Conservation (phyloP, 1,139 yeast species). For the Geotrichum aggregatum region DNA sequence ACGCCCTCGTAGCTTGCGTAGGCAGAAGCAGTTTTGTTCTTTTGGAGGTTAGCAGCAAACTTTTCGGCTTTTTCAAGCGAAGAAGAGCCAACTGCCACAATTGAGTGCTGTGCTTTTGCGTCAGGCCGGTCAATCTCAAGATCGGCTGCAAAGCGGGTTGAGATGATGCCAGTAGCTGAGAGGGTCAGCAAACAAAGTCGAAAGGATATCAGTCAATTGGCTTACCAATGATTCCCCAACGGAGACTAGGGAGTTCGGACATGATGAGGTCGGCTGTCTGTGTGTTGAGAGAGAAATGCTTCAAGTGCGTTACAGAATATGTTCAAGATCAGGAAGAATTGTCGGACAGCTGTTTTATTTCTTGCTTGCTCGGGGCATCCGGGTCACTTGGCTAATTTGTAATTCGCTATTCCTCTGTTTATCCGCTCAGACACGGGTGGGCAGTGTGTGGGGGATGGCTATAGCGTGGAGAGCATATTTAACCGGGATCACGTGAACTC, state of each 20-base stretch:
- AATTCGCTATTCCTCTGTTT: too few relatives aligned
- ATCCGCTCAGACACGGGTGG: too few relatives aligned
- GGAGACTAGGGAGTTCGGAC: slow-evolving; percentile 19
- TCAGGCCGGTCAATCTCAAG: slow-evolving; percentile 33
- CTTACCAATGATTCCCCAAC: slow-evolving; percentile 23
- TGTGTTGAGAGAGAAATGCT: too few relatives aligned
- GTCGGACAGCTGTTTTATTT: too few relatives aligned
- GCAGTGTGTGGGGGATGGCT: too few relatives aligned
- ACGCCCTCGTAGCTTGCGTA: slow-evolving; percentile 41
- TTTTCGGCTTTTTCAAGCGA: slow-evolving; percentile 30
- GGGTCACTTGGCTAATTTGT: too few relatives aligned
- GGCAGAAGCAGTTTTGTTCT: slow-evolving; percentile 23
- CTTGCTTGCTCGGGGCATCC: too few relatives aligned
- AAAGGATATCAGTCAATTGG: background rate
- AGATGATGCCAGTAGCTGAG: slow-evolving; percentile 35
- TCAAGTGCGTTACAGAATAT: too few relatives aligned
- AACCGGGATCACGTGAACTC: too few relatives aligned
- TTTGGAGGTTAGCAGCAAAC: slow-evolving; percentile 24
- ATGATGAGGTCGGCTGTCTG: background rate
- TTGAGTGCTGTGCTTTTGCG: slow-evolving; percentile 33
- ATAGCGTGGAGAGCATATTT: too few relatives aligned
- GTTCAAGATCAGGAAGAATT: background rate
- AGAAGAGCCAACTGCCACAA: slow-evolving; percentile 37
- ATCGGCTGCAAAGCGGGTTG: slow-evolving; percentile 32
- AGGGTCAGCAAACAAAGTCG: too few relatives aligned